phyloP scores from a whole-genome alignment of 768 basidiomycete species.

The Russula brevipes region DNA sequence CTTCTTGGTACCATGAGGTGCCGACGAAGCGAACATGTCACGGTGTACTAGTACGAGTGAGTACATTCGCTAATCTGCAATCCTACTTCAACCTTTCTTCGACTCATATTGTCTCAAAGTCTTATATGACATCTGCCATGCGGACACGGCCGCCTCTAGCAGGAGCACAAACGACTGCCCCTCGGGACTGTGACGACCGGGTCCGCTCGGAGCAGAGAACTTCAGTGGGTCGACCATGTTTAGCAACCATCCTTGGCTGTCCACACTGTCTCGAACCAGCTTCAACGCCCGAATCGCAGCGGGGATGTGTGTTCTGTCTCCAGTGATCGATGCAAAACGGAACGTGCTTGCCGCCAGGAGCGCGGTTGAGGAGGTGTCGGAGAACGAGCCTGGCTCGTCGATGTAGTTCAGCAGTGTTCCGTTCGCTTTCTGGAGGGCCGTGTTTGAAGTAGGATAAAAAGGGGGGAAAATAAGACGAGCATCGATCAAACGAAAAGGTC shows the following conservation, averaged over 20 bases:
- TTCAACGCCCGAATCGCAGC: constrained; percentile 40
- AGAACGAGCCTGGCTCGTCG: constrained; percentile 45
- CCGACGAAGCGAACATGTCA: too few species aligned
- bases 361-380: constrained; percentile 52
- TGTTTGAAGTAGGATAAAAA: not conserved
- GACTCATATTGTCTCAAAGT: too few species aligned
- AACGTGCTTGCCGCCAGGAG: constrained; percentile 53
- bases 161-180: constrained; percentile 26
- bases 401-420: constrained; percentile 53
- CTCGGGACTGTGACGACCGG: constrained; percentile 22
- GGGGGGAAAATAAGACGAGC: not conserved
- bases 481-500: too few species aligned
- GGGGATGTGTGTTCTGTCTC: constrained; percentile 35
- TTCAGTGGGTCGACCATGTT: constrained; percentile 17
- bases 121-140: not conserved
- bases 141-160: constrained; percentile 22
- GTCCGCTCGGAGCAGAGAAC: constrained; percentile 10
- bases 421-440: constrained; percentile 33
- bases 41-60: too few species aligned
- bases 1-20: too few species aligned
- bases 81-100: too few species aligned
- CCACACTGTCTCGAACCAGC: constrained; percentile 37
- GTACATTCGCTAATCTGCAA: too few species aligned
- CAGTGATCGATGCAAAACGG: constrained; percentile 44
- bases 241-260: constrained; percentile 27